Evolutionary conservation across 140 eudicot genomes (phyloP).

Genomic region (Cichorium intybus): DNA sequence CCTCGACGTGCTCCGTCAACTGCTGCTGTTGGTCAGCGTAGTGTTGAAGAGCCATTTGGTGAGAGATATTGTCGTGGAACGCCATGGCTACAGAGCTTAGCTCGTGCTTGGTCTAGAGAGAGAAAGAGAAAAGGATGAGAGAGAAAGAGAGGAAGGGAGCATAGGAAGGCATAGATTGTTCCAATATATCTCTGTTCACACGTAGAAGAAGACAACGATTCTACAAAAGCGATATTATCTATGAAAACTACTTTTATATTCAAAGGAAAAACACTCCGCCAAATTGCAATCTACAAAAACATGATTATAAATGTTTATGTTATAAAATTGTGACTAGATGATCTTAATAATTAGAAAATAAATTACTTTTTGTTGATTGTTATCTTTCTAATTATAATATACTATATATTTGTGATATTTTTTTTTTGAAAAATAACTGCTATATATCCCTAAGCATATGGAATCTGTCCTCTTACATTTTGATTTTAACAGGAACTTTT

Average conservation of each 20-base stretch:
- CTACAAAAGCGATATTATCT: constrained; percentile 36
- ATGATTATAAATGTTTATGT: too few relatives aligned
- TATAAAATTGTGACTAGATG: neutral
- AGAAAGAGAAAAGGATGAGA: neutral
- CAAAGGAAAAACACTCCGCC: neutral
- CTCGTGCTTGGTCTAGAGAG: constrained; percentile 18
- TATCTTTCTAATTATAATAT: neutral
- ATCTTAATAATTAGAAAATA: neutral
- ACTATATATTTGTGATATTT: too few relatives aligned
- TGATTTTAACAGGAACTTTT: neutral
- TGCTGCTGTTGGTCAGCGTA: constrained; percentile 50
- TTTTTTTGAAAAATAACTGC: too few relatives aligned
- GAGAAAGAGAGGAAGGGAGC: constrained; percentile 5
- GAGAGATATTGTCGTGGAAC: constrained; percentile 53
- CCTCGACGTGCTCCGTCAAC: constrained; percentile 38
- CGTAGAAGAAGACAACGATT: constrained; percentile 33
- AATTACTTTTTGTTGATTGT: neutral
- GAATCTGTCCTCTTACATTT: neutral
- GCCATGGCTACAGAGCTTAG: constrained; percentile 27
- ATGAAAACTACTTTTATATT: constrained; percentile 9
- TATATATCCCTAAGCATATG: neutral
- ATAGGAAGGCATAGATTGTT: constrained; percentile 33
- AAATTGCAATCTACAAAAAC: neutral
- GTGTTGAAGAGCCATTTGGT: constrained; percentile 62
- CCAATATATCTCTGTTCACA: constrained; percentile 32